These are phyloP conservation scores for Oleoguttula mirabilis DNA, from an alignment of 495 filamentous ascomycete genomes.

Conservation along the genomic window DNA sequence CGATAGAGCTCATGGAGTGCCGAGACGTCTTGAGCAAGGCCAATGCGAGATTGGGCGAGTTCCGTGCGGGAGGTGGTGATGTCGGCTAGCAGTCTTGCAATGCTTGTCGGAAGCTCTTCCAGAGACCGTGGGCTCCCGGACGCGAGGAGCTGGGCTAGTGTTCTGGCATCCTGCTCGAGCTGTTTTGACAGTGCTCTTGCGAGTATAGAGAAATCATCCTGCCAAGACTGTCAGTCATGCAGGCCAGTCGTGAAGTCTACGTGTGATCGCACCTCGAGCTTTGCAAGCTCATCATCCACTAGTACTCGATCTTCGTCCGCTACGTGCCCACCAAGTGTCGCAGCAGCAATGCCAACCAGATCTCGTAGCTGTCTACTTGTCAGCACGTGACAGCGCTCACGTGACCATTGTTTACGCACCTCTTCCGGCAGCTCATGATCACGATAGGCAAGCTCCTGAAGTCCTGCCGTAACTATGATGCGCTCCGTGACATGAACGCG, in stretches of 20 bases:
- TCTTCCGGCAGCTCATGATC: conserved; percentile 11
- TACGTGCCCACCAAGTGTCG: conserved; percentile 8
- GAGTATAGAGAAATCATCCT: neutral
- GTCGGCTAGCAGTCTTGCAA: neutral
- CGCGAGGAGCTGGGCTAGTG: neutral
- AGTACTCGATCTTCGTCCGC: conserved; percentile 10
- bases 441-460: conserved; percentile 3
- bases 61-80: neutral
- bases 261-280: conserved; percentile 6
- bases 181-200: neutral
- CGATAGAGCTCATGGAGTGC: conserved; percentile 16
- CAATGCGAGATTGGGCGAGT: neutral
- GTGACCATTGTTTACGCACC: neutral
- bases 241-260: neutral
- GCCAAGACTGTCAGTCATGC: neutral
- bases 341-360: conserved; percentile 7
- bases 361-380: conserved; percentile 11
- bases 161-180: neutral
- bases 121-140: neutral
- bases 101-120: neutral
- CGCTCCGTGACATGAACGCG: conserved; percentile 4
- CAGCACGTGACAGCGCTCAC: neutral
- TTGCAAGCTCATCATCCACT: conserved; percentile 8
- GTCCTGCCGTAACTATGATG: neutral
- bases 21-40: conserved; percentile 2